Base-by-base conservation (phyloP, 306 rosid species). In the Geum urbanum region DNA sequence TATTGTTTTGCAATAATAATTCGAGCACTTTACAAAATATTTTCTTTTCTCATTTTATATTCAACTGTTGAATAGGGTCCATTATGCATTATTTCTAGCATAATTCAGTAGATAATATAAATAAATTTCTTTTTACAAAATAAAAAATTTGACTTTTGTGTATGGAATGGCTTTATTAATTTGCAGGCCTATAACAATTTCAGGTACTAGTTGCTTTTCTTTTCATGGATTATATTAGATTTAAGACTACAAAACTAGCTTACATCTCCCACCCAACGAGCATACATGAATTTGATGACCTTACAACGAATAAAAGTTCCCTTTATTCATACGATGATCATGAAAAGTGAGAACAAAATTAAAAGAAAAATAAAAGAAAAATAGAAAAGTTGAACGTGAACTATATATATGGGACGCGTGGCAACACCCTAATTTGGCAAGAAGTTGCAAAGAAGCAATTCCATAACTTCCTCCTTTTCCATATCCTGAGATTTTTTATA, bases 21-120 rank as follows among this genome's bases (percentile, higher is more conserved):
- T 24, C 27, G 27, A 24, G 46, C 8, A 65, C 40, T 19, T 50
- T 57, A 49, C 57, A 44, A 67, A 4, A 22, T 0, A 4, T 7
- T 9, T 52, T 73, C 9, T 46, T 44, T 49, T 72, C 64, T 74
- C 8, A 8, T 37, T 37, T 24, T 24, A 24, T 24, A 24, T 24
- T 59, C 65, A 69, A 77, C 68, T 39, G 43, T 59, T 77, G 75
- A 76, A 76, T 59, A 74, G 72, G 75, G 79, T 82, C 87, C 84
- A 78, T 82, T 53, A 44, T 76, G 84, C 84, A 84, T 78, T 86
- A 79, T 84, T 88, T 80, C 58, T 39, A 55, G 70, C 45, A 80
- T 66, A 66, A 66, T 71, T 18, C 50, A 47, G 69, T 18, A 57
- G 91, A 82, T 86, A 82, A 88, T 76, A 74, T 80, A 67, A 74